phyloP scores from a whole-genome alignment of 2,329 filamentous ascomycete genomes.

The Sporothrix euskadiensis region DNA sequence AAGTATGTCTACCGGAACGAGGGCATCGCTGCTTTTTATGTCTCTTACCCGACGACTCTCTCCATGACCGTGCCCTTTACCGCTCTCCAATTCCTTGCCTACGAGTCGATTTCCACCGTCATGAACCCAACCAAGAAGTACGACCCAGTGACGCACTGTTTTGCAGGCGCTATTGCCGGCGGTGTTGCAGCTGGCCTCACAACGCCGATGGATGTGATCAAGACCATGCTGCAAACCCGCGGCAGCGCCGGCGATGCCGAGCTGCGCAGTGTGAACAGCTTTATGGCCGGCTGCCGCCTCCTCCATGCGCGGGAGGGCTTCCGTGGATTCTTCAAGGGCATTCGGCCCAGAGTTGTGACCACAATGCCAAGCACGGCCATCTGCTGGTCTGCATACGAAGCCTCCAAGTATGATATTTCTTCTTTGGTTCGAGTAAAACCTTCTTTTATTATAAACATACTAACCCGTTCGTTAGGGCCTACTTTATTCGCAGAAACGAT shows the following conservation, averaged over 20 bases:
- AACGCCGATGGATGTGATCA: conserved; percentile 96
- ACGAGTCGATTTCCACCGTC: conserved; percentile 91
- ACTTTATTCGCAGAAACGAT: conserved; percentile 51
- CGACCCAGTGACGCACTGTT: conserved; percentile 90
- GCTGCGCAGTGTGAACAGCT: conserved; percentile 79
- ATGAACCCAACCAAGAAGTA: conserved; percentile 87
- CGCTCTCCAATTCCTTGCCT: conserved; percentile 93
- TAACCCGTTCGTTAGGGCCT: conserved; percentile 48
- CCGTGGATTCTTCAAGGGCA: conserved; percentile 87
- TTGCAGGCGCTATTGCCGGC: conserved; percentile 87
- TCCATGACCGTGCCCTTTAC: conserved; percentile 99
- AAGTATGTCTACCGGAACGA: conserved; percentile 83
- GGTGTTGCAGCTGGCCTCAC: conserved; percentile 92
- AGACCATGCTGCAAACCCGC: conserved; percentile 93
- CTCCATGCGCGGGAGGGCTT: conserved; percentile 82
- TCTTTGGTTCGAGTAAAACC: not conserved
- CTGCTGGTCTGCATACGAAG: conserved; percentile 83
- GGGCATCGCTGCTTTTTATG: conserved; percentile 89
- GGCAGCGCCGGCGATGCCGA: conserved; percentile 78
- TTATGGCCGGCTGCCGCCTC: conserved; percentile 75
- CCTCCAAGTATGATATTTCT: conserved; percentile 56
- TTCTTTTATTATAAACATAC: not conserved
- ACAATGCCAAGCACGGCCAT: conserved; percentile 99
- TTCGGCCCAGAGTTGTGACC: conserved; percentile 86
- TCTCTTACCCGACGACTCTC: conserved; percentile 95